Evolutionary conservation across 2,329 filamentous ascomycete genomes (phyloP).

Genomic region (Gaeumannomyces sp.): DNA sequence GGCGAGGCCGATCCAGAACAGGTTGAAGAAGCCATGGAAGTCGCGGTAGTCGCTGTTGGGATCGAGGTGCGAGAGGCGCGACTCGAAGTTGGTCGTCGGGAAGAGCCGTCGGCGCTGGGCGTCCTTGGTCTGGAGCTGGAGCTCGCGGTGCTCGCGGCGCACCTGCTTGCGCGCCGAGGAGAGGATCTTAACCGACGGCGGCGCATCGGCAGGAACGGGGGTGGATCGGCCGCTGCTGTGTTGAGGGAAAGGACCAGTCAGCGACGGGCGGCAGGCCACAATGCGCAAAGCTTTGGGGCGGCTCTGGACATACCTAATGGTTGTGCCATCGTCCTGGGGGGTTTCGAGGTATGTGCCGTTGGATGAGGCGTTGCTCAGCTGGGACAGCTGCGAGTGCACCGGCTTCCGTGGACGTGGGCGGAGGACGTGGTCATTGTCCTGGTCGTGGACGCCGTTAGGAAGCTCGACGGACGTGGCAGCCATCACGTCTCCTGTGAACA

Average conservation of each 20-base stretch:
- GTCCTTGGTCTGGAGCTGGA: constrained; percentile 4
- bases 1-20: constrained; percentile 95
- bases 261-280: constrained; percentile 3
- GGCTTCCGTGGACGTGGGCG: constrained; percentile 46
- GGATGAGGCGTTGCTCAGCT: constrained; percentile 32
- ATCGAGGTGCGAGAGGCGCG: constrained; percentile 92
- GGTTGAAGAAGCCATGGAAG: constrained; percentile 94
- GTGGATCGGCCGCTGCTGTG: constrained; percentile 68
- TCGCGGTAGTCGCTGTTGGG: constrained; percentile 83
- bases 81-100: constrained; percentile 85
- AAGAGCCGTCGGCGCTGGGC: constrained; percentile 74
- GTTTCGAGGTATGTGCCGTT: constrained; percentile 28
- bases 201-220: constrained; percentile 80
- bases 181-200: constrained; percentile 82
- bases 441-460: constrained; percentile 17
- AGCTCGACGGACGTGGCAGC: constrained; percentile 22
- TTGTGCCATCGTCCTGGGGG: constrained; percentile 24
- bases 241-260: constrained; percentile 11
- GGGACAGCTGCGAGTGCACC: constrained; percentile 40
- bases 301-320: constrained; percentile 11
- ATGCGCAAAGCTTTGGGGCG: neutral
- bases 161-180: constrained; percentile 79
- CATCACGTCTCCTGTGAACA: constrained; percentile 15
- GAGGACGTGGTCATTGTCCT: constrained; percentile 33
- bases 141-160: constrained; percentile 51